Base-by-base conservation (phyloP, 352 stramenopile genomes). In the Peronospora destructor region DNA sequence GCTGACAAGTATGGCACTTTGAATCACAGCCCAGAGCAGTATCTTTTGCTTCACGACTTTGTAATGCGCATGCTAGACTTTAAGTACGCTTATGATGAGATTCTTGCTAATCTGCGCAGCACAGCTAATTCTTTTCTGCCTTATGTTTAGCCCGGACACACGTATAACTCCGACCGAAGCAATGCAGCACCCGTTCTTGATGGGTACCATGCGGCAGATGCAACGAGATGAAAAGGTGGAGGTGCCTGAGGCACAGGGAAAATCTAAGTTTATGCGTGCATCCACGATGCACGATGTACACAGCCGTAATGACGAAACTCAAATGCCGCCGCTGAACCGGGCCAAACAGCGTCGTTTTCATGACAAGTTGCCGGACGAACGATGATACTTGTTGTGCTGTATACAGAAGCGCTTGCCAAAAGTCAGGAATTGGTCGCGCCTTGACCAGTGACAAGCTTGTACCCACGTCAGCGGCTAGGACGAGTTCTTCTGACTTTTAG, bases 51-150 rank as follows among this genome's bases (percentile, higher is more conserved):
- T 59, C 66, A 97, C 6, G 95, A 98, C 64, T 68, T 98, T 9
- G 66, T 98, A 9, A 71, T 90, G 55, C 69, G 79, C 28, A 98
- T 98, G 94, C 73, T 98, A 13, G 74, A 95, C n/a, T 98, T 90
- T 59, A 84, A 97, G 83, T 94, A 82, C 21, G 83, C 80, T 30
- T 40, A 0, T 25, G 33, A 11, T 29, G 19, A 11, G 9, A 21
- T n/a, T 29, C 2, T 9, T 11, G 23, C 25, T 23, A 30, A n/a
- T 25, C 6, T 40, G 25, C 4, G 13, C 16, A 12, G 26, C 28
- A 8, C 41, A 41, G 43, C 32, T 53, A 42, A 56, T 28, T 23
- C 10, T 4, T 35, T 4, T 56, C 26, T 53, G 30, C 4, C 11
- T 41, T 35, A 28, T 36, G 1, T 49, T 34, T 45, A 91, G 81